Conservation (phyloP, 2,329 filamentous ascomycete genomes). For the Penicillium sp. region DNA sequence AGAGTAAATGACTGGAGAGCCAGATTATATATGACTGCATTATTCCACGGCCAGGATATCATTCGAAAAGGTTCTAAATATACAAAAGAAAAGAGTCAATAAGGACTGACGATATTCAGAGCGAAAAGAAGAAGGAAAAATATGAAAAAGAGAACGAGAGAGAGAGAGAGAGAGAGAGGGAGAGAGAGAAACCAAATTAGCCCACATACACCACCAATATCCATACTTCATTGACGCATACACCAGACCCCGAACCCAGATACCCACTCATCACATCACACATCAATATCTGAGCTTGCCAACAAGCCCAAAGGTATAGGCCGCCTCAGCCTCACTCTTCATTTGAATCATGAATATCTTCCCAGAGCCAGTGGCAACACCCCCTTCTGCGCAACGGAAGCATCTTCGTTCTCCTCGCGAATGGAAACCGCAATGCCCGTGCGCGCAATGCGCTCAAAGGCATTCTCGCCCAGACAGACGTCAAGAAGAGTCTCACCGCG, state of each 20-base stretch:
- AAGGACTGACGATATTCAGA: constrained; percentile 15
- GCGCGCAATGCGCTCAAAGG: constrained; percentile 78
- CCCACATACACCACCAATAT: constrained; percentile 13
- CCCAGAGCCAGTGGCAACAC: constrained; percentile 58
- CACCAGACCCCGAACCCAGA: background rate
- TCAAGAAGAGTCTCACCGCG: constrained; percentile 70
- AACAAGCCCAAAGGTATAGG: constrained; percentile 56
- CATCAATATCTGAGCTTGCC: constrained; percentile 51
- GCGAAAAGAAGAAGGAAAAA: constrained; percentile 1
- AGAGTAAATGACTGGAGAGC: too few relatives aligned
- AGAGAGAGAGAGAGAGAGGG: background rate
- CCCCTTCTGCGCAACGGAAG: constrained; percentile 56
- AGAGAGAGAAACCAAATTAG: background rate
- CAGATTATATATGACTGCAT: background rate
- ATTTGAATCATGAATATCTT: constrained; percentile 66
- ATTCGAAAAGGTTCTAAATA: constrained; percentile 10
- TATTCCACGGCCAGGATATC: constrained; percentile 6
- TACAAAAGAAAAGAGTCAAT: constrained; percentile 19
- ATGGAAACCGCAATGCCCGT: constrained; percentile 87
- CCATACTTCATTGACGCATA: background rate
- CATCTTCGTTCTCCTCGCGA: constrained; percentile 72
- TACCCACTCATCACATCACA: constrained; percentile 1
- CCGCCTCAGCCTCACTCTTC: constrained; percentile 54
- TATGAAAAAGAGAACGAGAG: background rate
- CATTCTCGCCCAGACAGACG: constrained; percentile 77